Percentiles rank a stretch among this genome's conserved stretches.
Evolutionary conservation across 2,329 filamentous ascomycete genomes (phyloP).

Genomic region (Diaporthe ilicicola): DNA sequence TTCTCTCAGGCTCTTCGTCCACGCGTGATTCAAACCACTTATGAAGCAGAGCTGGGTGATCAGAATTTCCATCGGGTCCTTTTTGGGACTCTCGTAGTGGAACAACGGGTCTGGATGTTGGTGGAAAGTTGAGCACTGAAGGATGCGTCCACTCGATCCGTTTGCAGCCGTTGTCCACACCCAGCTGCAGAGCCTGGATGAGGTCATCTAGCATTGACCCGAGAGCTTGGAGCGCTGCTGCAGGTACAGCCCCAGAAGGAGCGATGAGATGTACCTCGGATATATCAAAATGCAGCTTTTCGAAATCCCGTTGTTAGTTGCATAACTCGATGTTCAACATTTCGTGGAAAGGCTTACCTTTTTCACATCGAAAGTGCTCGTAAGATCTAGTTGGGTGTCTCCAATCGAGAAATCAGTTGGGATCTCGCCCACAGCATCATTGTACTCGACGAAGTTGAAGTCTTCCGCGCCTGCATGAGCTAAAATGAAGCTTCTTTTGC

Average conservation of each 20-base stretch:
- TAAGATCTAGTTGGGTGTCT: not conserved
- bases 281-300: slow-evolving; percentile 14
- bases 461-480: slow-evolving; percentile 14
- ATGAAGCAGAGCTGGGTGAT: slow-evolving; percentile 15
- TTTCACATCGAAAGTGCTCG: not conserved
- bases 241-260: slow-evolving; percentile 13
- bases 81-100: not conserved
- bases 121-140: slow-evolving; percentile 24
- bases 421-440: slow-evolving; percentile 3
- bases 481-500: slow-evolving; percentile 9
- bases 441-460: slow-evolving; percentile 10
- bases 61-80: not conserved
- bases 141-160: slow-evolving; percentile 12
- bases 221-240: slow-evolving; percentile 22
- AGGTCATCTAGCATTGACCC: slow-evolving; percentile 25
- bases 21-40: slow-evolving; percentile 19
- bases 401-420: slow-evolving; percentile 33
- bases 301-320: too few relatives aligned
- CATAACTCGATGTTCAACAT: too few relatives aligned
- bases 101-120: not conserved
- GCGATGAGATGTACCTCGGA: slow-evolving; percentile 2
- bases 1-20: slow-evolving; percentile 11
- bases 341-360: slow-evolving; percentile 14
- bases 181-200: slow-evolving; percentile 8
- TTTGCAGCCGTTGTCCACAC: not conserved